A percentile compares a stretch with the other conserved stretches of the same genome.
phyloP scores from a whole-genome alignment of 2,329 filamentous ascomycete genomes.

The Rhynchosporium agropyri region DNA sequence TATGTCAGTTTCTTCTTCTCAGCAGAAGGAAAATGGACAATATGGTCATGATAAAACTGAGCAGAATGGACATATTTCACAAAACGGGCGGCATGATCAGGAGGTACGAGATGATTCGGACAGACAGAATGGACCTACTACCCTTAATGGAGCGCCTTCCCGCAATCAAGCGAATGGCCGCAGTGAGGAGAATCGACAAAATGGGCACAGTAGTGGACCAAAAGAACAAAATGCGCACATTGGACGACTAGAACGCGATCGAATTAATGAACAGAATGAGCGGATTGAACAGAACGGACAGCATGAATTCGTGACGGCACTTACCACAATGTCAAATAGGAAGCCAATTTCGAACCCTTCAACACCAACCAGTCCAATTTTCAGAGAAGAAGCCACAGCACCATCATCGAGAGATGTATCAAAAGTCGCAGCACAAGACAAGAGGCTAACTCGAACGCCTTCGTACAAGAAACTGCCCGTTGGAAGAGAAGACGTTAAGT shows the following conservation, averaged over 20 bases:
- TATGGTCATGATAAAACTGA: neutral
- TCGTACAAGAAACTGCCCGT: slow-evolving; percentile 17
- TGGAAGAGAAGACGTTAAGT: slow-evolving; percentile 23
- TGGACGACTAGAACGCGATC: too few species aligned
- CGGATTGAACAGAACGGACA: neutral
- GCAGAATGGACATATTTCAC: neutral
- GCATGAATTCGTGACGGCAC: neutral
- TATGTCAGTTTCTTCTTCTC: neutral
- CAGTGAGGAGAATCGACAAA: too few species aligned
- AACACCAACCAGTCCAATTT: slow-evolving; percentile 14
- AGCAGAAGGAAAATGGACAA: neutral
- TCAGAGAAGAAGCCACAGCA: neutral
- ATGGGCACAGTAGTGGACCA: too few species aligned
- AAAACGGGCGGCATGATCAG: neutral
- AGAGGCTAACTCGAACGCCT: slow-evolving; percentile 17
- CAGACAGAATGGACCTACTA: neutral
- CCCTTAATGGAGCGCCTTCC: too few species aligned
- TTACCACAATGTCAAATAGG: neutral
- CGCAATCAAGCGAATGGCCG: too few species aligned
- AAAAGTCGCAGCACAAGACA: slow-evolving; percentile 8
- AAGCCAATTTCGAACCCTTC: neutral
- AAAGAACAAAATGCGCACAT: too few species aligned
- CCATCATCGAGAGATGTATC: slow-evolving; percentile 1
- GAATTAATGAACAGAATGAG: neutral
- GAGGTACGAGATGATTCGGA: neutral